These are phyloP conservation scores for Citeromyces siamensis DNA, from an alignment of 1,139 yeast genomes.

Conservation along the genomic window DNA sequence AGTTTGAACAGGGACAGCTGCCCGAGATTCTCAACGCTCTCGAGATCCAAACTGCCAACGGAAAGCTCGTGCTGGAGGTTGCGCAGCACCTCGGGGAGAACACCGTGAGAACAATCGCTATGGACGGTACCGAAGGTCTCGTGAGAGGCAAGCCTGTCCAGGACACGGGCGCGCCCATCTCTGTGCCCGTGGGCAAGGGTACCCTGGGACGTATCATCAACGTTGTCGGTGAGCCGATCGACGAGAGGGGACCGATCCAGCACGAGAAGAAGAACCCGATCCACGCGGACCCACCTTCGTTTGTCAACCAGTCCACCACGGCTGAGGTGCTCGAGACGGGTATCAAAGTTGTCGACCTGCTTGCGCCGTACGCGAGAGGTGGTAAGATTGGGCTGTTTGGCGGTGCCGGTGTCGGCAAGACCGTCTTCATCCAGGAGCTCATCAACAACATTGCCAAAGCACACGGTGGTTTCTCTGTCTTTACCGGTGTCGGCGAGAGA, in stretches of 20 bases:
- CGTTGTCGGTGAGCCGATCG: constrained; percentile 99
- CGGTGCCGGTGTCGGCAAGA: constrained; percentile 99
- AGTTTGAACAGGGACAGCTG: constrained; percentile 93
- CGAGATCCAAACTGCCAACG: constrained; percentile 64
- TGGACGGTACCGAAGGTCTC: constrained; percentile 99
- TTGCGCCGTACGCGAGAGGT: constrained; percentile 99
- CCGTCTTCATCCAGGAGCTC: constrained; percentile 99
- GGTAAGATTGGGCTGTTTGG: constrained; percentile 99
- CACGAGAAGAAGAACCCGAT: constrained; percentile 90
- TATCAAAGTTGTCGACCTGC: constrained; percentile 98
- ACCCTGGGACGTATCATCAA: constrained; percentile 97
- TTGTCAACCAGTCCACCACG: constrained; percentile 92
- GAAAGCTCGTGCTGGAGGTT: constrained; percentile 85
- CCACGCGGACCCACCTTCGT: constrained; percentile 95
- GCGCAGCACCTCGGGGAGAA: constrained; percentile 99
- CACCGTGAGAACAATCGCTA: constrained; percentile 99
- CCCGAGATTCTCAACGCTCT: constrained; percentile 97
- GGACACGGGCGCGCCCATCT: constrained; percentile 98
- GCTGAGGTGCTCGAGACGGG: constrained; percentile 99
- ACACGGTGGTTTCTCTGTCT: constrained; percentile 99
- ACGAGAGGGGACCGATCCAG: constrained; percentile 98
- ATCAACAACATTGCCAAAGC: constrained; percentile 99
- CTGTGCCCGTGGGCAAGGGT: constrained; percentile 99
- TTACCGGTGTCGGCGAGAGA: constrained; percentile 99
- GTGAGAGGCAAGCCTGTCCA: constrained; percentile 89